Conservation (phyloP, 768 basidiomycete species). For the Hortiboletus campestris region DNA sequence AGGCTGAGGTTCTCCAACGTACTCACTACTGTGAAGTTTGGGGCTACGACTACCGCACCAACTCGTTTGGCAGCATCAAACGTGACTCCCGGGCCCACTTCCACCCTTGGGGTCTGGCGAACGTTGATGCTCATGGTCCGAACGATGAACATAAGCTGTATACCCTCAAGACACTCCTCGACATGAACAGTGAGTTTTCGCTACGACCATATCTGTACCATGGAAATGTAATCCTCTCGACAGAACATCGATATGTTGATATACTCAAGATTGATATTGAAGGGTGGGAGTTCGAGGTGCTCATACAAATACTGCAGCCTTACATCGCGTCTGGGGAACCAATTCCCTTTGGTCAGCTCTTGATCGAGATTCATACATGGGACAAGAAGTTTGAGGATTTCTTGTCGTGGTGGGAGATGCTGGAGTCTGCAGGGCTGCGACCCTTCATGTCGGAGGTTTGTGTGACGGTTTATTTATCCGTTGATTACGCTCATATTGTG, state of each 20-base stretch:
- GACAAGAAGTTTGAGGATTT: constrained; percentile 37
- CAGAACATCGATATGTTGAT: constrained; percentile 39
- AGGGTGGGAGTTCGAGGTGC: constrained; percentile 47
- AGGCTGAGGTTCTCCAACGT: constrained; percentile 51
- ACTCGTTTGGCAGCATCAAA: constrained; percentile 35
- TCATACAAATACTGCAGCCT: constrained; percentile 39
- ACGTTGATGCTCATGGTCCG: constrained; percentile 35
- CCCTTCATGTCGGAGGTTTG: constrained; percentile 46
- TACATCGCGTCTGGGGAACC: constrained; percentile 36
- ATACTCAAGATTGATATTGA: constrained; percentile 48
- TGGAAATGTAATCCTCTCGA: neutral
- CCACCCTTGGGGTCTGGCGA: constrained; percentile 40
- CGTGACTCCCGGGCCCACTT: constrained; percentile 42
- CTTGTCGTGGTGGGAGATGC: constrained; percentile 44
- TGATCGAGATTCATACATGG: constrained; percentile 45
- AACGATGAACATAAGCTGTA: constrained; percentile 38
- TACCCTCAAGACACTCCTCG: constrained; percentile 45
- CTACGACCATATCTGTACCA: neutral
- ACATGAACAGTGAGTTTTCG: constrained; percentile 37
- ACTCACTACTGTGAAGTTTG: constrained; percentile 53
- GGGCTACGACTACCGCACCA: constrained; percentile 53
- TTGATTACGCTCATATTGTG: constrained; percentile 2
- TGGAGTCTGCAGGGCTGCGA: constrained; percentile 46
- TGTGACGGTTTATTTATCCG: neutral
- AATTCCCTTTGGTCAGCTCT: constrained; percentile 47